Base-by-base conservation (phyloP, 805 yeast species). In the Dipodascopsis uninucleata region DNA sequence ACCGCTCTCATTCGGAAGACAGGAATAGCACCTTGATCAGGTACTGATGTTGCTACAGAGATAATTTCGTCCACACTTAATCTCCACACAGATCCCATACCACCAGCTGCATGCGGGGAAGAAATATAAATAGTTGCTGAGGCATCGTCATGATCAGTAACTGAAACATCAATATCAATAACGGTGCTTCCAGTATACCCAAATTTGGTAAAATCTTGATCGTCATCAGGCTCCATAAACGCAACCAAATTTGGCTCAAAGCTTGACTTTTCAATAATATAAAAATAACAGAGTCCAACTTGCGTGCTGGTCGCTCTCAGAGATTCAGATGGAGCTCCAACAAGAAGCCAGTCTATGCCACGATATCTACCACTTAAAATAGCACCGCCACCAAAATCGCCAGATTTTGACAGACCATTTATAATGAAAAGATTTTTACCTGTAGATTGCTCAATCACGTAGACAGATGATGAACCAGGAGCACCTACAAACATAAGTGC, bases 81-180 rank as follows among this genome's bases (percentile, higher is more conserved):
- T 28, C 56, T 53, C 72, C 78, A 79, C 3, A 79, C 61, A 0
- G 72, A 71, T 0, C 79, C 81, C 43, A 60, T 59, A 2, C 74
- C 75, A 23, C 58, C 57, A 14, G 46, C 58, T 9, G 69, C 71
- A 14, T 63, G 63, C 1, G 77, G 74, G 0, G 78, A 69, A 0
- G 77, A 64, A 2, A 74, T 55, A 39, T 62, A 63, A 18, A 75
- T 45, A 3, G 29, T 31, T 34, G n/a, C 37, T 28, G 7, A 25
- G 34, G 31, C 31, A 3, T 16, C 31, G 3, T 14, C 12, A 12
- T n/a, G 14, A 22, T 5, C 20, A 20, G 16, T 23, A 21, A 7
- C 34, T 7, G 17, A 14, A 4, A 54, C 50, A 12, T 52, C 51
- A 18, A 51, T 41, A 1, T 28, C 40, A 23, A 48, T 57, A 5